Conservation (phyloP, 768 basidiomycete genomes). For the Suillus clintonianus region DNA sequence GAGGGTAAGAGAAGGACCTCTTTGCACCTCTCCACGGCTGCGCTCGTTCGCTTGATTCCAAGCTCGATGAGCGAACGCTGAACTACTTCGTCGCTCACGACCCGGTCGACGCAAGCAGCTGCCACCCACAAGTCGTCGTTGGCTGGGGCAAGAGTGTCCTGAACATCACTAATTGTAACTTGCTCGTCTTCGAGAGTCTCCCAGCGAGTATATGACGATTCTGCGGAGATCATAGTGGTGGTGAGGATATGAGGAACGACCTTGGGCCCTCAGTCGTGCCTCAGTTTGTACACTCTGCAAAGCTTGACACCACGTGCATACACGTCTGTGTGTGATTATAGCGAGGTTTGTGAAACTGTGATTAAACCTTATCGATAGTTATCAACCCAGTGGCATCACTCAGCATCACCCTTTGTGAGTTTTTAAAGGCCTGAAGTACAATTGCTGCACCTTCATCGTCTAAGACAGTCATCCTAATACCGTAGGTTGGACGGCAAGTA, state of each 20-base stretch:
- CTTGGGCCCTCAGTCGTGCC: neutral
- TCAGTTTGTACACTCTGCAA: neutral
- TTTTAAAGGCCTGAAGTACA: neutral
- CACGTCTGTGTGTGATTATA: neutral
- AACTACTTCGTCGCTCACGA: conserved; percentile 55
- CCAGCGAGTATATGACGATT: conserved; percentile 55
- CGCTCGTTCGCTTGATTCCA: conserved; percentile 61
- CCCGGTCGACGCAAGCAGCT: conserved; percentile 70
- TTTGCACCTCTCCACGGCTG: conserved; percentile 49
- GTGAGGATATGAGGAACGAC: neutral
- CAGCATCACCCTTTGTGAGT: neutral
- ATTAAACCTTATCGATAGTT: neutral
- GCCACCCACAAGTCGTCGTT: conserved; percentile 76
- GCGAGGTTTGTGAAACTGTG: neutral
- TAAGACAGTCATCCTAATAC: neutral
- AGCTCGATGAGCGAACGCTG: conserved; percentile 62
- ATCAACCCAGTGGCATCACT: no score
- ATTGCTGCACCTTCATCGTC: neutral
- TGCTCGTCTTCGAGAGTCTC: conserved; percentile 53
- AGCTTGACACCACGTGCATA: neutral
- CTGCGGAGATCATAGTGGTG: conserved; percentile 37
- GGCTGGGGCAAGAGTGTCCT: conserved; percentile 48
- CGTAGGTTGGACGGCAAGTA: neutral
- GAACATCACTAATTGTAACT: conserved; percentile 52
- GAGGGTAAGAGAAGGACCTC: conserved; percentile 33